Conservation (phyloP, 495 filamentous ascomycete species). For the Penicillium soppii region DNA sequence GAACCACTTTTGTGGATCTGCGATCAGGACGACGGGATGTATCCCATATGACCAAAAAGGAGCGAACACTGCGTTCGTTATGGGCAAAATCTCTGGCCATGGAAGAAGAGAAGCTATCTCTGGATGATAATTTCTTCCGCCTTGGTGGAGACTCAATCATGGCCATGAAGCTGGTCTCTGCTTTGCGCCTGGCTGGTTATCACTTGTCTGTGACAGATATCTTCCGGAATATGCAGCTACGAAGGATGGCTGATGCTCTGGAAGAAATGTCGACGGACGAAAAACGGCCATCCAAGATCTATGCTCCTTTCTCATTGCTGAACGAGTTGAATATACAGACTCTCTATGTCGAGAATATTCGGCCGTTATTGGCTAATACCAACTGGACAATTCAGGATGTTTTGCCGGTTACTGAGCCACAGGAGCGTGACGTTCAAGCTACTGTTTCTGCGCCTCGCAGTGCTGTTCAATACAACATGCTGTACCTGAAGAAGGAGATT, state of each 20-base stretch:
- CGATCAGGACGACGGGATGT: slow-evolving; percentile 5
- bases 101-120: slow-evolving; percentile 23
- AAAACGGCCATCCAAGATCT: slow-evolving; percentile 5
- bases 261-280: background rate
- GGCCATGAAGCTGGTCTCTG: slow-evolving; percentile 11
- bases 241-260: slow-evolving; percentile 23
- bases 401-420: slow-evolving; percentile 30
- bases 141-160: slow-evolving; percentile 15
- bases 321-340: slow-evolving; percentile 23
- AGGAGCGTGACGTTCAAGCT: slow-evolving; percentile 46
- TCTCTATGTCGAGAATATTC: slow-evolving; percentile 18
- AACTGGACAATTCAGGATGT: slow-evolving; percentile 26
- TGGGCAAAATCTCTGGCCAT: slow-evolving; percentile 44
- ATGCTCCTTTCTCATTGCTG: slow-evolving; percentile 34
- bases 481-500: slow-evolving; percentile 29
- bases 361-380: slow-evolving; percentile 17
- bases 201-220: slow-evolving; percentile 33
- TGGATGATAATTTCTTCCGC: slow-evolving; percentile 39
- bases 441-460: slow-evolving; percentile 43
- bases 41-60: slow-evolving; percentile 19
- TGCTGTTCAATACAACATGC: slow-evolving; percentile 40
- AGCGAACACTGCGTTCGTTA: slow-evolving; percentile 34
- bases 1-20: slow-evolving; percentile 13
- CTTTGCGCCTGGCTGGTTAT: slow-evolving; percentile 23
- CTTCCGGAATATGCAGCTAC: slow-evolving; percentile 41